Conservation (phyloP, 164 flowering plant species). For the Hamamelis virginiana region DNA sequence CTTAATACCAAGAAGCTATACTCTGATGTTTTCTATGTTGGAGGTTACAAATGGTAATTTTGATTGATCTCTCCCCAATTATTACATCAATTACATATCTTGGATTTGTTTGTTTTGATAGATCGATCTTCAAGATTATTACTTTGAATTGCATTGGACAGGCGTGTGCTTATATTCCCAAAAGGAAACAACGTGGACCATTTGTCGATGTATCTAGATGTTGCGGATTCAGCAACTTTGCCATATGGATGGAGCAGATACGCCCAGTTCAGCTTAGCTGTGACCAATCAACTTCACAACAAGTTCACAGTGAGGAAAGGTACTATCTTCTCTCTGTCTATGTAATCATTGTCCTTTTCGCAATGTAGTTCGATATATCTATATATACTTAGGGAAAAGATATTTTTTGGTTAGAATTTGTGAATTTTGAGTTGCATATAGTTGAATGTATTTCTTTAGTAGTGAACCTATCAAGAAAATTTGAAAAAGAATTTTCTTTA, state of each 20-base stretch:
- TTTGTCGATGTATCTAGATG: slow-evolving; percentile 63
- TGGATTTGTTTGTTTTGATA: too few species aligned
- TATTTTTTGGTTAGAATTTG: too few species aligned
- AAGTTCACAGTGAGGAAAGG: slow-evolving; percentile 52
- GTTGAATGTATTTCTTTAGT: too few species aligned
- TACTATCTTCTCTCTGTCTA: slow-evolving; percentile 7
- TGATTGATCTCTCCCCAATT: not conserved
- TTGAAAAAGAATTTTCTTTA: too few species aligned
- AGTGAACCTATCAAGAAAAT: too few species aligned
- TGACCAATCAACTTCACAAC: slow-evolving; percentile 47
- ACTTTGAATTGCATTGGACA: slow-evolving; percentile 10
- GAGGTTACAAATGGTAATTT: slow-evolving; percentile 68
- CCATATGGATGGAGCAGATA: slow-evolving; percentile 71
- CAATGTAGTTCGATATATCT: too few species aligned
- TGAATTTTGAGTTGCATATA: too few species aligned
- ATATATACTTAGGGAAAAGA: too few species aligned
- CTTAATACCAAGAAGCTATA: slow-evolving; percentile 55
- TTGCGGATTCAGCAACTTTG: slow-evolving; percentile 44
- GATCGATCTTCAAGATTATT: too few species aligned
- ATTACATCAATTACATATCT: not conserved
- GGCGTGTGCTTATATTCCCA: slow-evolving; percentile 64
- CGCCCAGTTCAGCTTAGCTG: slow-evolving; percentile 57
- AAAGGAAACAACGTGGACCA: slow-evolving; percentile 65
- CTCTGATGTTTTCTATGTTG: slow-evolving; percentile 57
- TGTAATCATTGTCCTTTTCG: too few species aligned